Base-by-base conservation (phyloP, 2,329 filamentous ascomycete genomes). In the Thielaviopsis musarum region DNA sequence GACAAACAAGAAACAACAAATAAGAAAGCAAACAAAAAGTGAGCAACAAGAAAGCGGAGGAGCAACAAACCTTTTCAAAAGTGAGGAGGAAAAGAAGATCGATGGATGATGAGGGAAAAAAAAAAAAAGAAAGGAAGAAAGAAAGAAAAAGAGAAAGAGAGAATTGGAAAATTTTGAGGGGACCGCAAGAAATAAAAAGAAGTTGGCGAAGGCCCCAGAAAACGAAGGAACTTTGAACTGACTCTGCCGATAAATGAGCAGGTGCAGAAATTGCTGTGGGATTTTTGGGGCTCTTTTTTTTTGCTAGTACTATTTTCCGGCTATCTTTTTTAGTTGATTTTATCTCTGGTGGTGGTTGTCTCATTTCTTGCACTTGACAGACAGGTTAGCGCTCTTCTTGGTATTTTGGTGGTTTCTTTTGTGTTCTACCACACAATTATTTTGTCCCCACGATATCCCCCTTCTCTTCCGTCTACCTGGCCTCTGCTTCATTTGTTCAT, bases 91-190 rank as follows among this genome's bases (percentile, higher is more conserved):
- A 51, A 56, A 62, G 61, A 62, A 60, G 59, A 60, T 58, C 57
- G 64, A 60, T 41, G 62, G 64, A 57, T 62, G 65, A 62, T 57
- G 61, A 41, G 28, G 45, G 56, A 56, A 53, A 41, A 56, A 17
- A 41, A 52, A 52, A 59, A 53, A 54, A 61, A 56, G 59, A 55
- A 62, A 34, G 62, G 13, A 30, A 51, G n/a, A 49, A 28, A 55
- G 58, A 64, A 64, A 64, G 59, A 61, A 60, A 64, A 66, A 62
- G 65, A 66, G 67, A 59, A 61, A 65, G 65, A 68, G 64, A 66
- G 65, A 66, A 65, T 66, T 65, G 63, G 58, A 63, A 65, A 61
- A 66, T 65, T 64, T 67, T 63, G 65, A 65, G 65, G 64, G 62
- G 62, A 28, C 59, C 61, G 62, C 62, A 62, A 59, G 38, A 24